Conservation (phyloP, 1,284 basidiomycete genomes). For the Phellinidium pouzarii region DNA sequence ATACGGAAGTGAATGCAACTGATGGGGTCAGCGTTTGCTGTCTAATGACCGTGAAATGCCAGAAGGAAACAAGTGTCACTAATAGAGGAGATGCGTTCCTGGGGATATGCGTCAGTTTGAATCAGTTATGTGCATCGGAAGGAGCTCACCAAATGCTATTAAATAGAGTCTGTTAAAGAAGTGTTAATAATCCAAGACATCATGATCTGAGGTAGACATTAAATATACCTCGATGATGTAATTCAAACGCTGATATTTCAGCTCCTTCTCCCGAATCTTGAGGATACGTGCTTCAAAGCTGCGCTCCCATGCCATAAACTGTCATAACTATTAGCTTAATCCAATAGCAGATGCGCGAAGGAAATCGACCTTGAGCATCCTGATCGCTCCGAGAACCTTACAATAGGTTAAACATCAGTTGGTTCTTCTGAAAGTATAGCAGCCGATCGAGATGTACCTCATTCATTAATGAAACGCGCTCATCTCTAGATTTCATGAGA, state of each 20-base stretch:
- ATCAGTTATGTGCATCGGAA: conserved; percentile 12
- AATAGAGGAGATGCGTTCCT: conserved; percentile 72
- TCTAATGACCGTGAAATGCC: conserved; percentile 75
- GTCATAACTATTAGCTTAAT: background rate
- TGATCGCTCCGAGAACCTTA: conserved; percentile 76
- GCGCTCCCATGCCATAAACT: conserved; percentile 95
- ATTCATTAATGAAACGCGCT: conserved; percentile 88
- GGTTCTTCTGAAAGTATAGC: background rate
- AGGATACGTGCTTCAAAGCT: conserved; percentile 78
- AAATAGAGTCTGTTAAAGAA: conserved; percentile 47
- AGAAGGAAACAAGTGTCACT: conserved; percentile 74
- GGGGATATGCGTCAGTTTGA: conserved; percentile 6
- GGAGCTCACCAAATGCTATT: conserved; percentile 66
- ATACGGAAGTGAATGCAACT: conserved; percentile 78
- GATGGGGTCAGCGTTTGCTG: conserved; percentile 71
- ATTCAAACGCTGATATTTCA: conserved; percentile 79
- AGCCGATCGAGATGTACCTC: conserved; percentile 43
- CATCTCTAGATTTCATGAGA: conserved; percentile 88
- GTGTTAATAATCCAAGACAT: background rate
- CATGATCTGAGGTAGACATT: background rate
- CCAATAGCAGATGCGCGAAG: background rate
- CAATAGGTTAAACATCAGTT: background rate
- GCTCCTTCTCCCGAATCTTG: conserved; percentile 70
- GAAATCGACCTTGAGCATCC: conserved; percentile 77
- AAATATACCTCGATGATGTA: conserved; percentile 71